A percentile compares a stretch with the other conserved stretches of the same genome.
phyloP scores from a whole-genome alignment of 2,329 filamentous ascomycete genomes.

The Sclerotinia glacialis region DNA sequence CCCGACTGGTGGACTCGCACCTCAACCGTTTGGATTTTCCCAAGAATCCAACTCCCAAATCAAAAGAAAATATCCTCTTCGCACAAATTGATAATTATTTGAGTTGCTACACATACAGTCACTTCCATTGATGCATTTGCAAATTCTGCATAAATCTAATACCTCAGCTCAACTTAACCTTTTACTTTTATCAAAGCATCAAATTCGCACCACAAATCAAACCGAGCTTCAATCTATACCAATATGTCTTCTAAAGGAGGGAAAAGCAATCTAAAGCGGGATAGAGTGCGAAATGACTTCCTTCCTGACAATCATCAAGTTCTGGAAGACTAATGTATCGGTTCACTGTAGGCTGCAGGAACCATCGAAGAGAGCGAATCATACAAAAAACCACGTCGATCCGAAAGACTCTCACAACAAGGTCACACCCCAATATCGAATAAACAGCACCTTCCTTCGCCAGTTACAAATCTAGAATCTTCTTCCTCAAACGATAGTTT shows the following conservation, averaged over 20 bases:
- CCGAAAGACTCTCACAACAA: constrained; percentile 60
- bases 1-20: too few species aligned
- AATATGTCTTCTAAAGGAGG: constrained; percentile 9
- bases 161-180: background rate
- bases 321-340: constrained; percentile 27
- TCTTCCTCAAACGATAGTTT: constrained; percentile 55
- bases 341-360: constrained; percentile 27
- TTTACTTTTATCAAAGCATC: background rate
- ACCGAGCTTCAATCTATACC: background rate
- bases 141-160: background rate
- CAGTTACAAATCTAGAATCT: constrained; percentile 68
- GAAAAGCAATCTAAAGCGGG: constrained; percentile 15
- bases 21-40: too few species aligned
- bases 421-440: constrained; percentile 59
- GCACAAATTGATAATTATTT: background rate
- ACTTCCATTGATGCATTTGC: background rate
- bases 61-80: constrained; percentile 10
- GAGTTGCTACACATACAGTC: background rate
- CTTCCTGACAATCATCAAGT: background rate
- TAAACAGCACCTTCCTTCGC: constrained; percentile 74
- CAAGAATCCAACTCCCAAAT: background rate
- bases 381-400: constrained; percentile 81
- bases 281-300: constrained; percentile 9
- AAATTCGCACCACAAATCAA: background rate
- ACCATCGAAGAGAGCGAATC: constrained; percentile 33